Percentiles rank a stretch among this genome's conserved stretches.
These are phyloP conservation scores for Actinomortierella wolfii DNA, from an alignment of 371 early-diverging fungal genomes.

Conservation along the genomic window DNA sequence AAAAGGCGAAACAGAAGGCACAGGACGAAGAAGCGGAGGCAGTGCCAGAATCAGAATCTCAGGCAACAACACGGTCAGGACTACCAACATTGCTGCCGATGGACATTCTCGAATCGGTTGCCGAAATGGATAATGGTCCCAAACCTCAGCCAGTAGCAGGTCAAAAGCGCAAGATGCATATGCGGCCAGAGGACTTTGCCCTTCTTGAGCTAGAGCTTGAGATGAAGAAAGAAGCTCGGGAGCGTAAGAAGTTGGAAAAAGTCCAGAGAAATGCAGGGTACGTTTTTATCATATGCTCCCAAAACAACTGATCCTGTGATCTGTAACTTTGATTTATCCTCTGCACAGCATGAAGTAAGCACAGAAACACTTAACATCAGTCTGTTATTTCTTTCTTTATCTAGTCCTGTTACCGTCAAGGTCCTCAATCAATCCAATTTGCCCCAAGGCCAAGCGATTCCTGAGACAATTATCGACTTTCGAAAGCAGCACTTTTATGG, in stretches of 20 bases:
- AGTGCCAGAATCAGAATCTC: neutral
- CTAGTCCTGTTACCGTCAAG: slow-evolving; percentile 45
- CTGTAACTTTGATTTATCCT: neutral
- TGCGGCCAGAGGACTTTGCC: slow-evolving; percentile 43
- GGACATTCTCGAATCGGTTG: slow-evolving; percentile 40
- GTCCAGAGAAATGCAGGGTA: slow-evolving; percentile 40
- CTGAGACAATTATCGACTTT: slow-evolving; percentile 35
- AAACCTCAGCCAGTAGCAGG: neutral
- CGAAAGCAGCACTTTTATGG: slow-evolving; percentile 39
- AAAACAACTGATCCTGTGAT: too few relatives aligned
- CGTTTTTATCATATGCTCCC: too few relatives aligned
- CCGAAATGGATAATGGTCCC: slow-evolving; percentile 20
- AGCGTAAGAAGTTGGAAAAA: slow-evolving; percentile 35
- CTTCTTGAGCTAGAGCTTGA: slow-evolving; percentile 37
- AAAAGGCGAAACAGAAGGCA: slow-evolving; percentile 16
- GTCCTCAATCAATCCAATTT: slow-evolving; percentile 28
- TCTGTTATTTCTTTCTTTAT: neutral
- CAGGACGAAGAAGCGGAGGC: slow-evolving; percentile 2
- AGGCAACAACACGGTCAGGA: slow-evolving; percentile 12
- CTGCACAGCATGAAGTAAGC: neutral
- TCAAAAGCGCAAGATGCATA: slow-evolving; percentile 24
- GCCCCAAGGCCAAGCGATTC: slow-evolving; percentile 38
- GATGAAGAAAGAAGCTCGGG: slow-evolving; percentile 22
- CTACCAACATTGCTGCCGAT: slow-evolving; percentile 33
- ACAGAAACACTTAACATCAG: neutral